Percentiles rank a stretch among this genome's conserved stretches.
Conservation (phyloP, 805 yeast species). For the Metschnikowia aberdeeniae region DNA sequence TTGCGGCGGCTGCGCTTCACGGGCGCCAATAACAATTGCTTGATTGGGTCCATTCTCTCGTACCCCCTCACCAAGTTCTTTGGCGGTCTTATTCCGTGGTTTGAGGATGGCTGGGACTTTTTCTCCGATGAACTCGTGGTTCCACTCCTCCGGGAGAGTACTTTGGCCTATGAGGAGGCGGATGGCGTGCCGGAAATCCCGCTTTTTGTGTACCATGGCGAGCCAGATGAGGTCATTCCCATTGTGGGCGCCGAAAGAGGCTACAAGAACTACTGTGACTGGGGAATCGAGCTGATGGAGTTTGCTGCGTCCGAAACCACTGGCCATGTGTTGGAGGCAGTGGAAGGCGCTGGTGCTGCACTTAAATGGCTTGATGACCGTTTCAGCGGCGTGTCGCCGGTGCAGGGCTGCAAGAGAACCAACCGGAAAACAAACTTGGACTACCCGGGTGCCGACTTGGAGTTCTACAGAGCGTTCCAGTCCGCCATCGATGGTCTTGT, state of each 20-base stretch:
- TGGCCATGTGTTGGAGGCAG: constrained; percentile 25
- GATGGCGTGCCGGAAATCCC: constrained; percentile 22
- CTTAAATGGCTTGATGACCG: constrained; percentile 13
- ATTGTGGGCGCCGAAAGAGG: constrained; percentile 15
- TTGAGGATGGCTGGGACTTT: neutral
- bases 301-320: constrained; percentile 21
- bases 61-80: neutral
- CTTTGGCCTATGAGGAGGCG: constrained; percentile 4
- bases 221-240: constrained; percentile 23
- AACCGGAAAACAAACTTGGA: constrained; percentile 10
- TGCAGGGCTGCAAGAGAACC: constrained; percentile 9
- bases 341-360: constrained; percentile 12
- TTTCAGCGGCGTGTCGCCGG: constrained; percentile 9
- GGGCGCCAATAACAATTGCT: neutral
- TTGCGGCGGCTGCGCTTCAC: neutral
- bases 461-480: constrained; percentile 1
- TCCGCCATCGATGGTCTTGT: neutral
- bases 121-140: neutral
- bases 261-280: constrained; percentile 27
- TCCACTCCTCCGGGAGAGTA: constrained; percentile 2
- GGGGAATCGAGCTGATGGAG: constrained; percentile 27
- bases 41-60: neutral
- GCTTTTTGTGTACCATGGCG: constrained; percentile 23
- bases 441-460: constrained; percentile 11
- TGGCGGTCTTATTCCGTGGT: neutral